Evolutionary conservation across 306 rosid species (phyloP), one percentile per base, ranked within the genome.

Genomic region (Prunus dulcis): DNA sequence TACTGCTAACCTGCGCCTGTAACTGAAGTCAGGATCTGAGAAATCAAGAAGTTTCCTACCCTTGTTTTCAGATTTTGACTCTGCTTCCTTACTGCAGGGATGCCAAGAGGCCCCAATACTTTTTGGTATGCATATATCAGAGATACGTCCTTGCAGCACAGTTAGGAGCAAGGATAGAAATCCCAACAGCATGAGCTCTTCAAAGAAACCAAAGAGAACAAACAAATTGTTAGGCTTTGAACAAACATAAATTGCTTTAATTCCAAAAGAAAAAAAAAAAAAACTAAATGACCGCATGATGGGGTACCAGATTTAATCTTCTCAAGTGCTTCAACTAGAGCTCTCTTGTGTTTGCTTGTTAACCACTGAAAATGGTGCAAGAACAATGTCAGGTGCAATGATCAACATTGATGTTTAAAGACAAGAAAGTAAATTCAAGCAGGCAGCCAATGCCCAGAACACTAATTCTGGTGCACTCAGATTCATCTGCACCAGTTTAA

Each of bases 131-230:
- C 93, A 91, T 2, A 84, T 83, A 4, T 1, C 22, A 15, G 94
- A 43, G 62, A 87, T 84, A 1, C 0, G 1, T 7, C 27, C 83
- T 86, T 91, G 83, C 43, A 70, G 51, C 74, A 76, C 78, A 17
- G 84, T 83, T 28, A 89, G 88, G 41, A 89, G 75, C 79, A 91
- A 74, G 14, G 97, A 91, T 64, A 91, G 60, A 76, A 91, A 91
- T 67, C 97, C 97, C 87, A 91, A 28, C 67, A 91, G 84, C 96
- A 91, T 86, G 72, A 91, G 90, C 91, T 91, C 97, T 91, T 23
- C 82, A 79, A 74, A 71, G 22, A 32, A 22, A 20, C 3, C 43
- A 55, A 67, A 56, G n/a, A 72, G 13, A 41, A 17, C 19, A 75
- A 45, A 72, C 1, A 25, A 15, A 38, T 2, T 14, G 70, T 81